Evolutionary conservation across 805 yeast genomes (phyloP).

Genomic region (Starmera quercuum): DNA sequence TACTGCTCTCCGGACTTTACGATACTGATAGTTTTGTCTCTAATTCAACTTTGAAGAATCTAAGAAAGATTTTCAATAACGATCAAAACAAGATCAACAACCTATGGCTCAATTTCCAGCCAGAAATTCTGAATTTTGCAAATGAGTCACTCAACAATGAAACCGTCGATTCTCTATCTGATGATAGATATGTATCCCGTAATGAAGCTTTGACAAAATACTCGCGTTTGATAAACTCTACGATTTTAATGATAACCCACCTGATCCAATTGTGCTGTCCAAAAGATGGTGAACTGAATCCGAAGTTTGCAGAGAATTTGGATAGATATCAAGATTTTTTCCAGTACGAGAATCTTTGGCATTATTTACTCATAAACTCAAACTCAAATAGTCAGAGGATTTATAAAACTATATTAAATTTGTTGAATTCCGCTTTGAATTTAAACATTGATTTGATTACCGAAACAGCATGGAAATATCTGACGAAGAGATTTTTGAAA

Average conservation of each 20-base stretch:
- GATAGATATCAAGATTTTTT: slow-evolving; percentile 29
- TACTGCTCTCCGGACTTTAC: slow-evolving; percentile 63
- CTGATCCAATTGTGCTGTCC: slow-evolving; percentile 16
- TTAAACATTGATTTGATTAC: slow-evolving; percentile 14
- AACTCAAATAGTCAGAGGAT: slow-evolving; percentile 31
- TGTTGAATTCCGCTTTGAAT: slow-evolving; percentile 25
- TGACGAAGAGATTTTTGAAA: slow-evolving; percentile 25
- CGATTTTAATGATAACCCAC: slow-evolving; percentile 39
- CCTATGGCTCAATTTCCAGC: slow-evolving; percentile 53
- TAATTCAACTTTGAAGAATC: slow-evolving; percentile 35
- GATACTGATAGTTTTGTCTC: slow-evolving; percentile 65
- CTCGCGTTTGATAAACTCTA: slow-evolving; percentile 43
- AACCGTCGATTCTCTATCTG: slow-evolving; percentile 57
- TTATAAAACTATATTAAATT: slow-evolving; percentile 31
- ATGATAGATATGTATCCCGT: slow-evolving; percentile 58
- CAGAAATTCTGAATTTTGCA: slow-evolving; percentile 47
- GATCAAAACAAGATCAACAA: slow-evolving; percentile 45
- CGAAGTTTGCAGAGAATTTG: slow-evolving; percentile 8
- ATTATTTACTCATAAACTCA: slow-evolving; percentile 25
- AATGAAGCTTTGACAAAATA: slow-evolving; percentile 65
- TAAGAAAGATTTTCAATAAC: slow-evolving; percentile 49
- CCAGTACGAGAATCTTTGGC: slow-evolving; percentile 36
- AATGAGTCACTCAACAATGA: slow-evolving; percentile 48
- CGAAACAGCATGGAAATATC: slow-evolving; percentile 21
- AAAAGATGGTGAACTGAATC: not conserved